phyloP scores from a whole-genome alignment of 805 yeast species.

The Candida anglica region DNA sequence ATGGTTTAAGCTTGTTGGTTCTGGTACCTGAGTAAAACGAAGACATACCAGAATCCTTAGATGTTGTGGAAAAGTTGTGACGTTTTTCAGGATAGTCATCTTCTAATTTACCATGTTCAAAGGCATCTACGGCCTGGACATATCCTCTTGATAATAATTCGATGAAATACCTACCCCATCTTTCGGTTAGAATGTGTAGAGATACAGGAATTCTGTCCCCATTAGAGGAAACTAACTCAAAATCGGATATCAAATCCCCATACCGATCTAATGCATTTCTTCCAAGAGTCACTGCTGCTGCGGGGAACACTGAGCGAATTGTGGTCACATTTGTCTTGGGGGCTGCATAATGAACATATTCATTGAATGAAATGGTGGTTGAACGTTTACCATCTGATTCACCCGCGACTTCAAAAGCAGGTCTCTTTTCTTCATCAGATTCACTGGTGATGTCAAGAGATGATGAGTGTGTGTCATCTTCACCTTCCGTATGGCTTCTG shows the following conservation, averaged over 20 bases:
- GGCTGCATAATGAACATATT: slow-evolving; percentile 71
- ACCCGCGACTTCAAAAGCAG: not conserved
- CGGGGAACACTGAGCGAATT: slow-evolving; percentile 66
- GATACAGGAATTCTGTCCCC: slow-evolving; percentile 69
- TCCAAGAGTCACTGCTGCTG: slow-evolving; percentile 74
- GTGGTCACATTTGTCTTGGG: slow-evolving; percentile 67
- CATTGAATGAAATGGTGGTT: slow-evolving; percentile 49
- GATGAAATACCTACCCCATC: slow-evolving; percentile 78
- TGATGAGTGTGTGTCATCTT: not conserved
- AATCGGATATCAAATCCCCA: slow-evolving; percentile 62
- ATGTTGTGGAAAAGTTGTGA: no score
- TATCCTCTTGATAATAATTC: slow-evolving; percentile 60
- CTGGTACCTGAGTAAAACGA: not conserved
- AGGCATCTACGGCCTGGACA: slow-evolving; percentile 48
- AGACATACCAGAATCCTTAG: slow-evolving; percentile 5
- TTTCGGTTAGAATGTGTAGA: slow-evolving; percentile 52
- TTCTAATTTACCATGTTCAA: slow-evolving; percentile 22
- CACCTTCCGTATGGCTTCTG: not conserved
- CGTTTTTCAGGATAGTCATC: slow-evolving; percentile 3
- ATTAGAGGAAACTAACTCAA: slow-evolving; percentile 66
- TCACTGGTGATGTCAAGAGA: slow-evolving; percentile 1
- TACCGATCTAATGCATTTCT: slow-evolving; percentile 68
- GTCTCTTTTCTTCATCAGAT: not conserved
- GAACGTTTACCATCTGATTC: slow-evolving; percentile 3
- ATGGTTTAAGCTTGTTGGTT: slow-evolving; percentile 8